phyloP scores from a whole-genome alignment of 169 alveolate species.

The Ichthyophthirius multifiliis region DNA sequence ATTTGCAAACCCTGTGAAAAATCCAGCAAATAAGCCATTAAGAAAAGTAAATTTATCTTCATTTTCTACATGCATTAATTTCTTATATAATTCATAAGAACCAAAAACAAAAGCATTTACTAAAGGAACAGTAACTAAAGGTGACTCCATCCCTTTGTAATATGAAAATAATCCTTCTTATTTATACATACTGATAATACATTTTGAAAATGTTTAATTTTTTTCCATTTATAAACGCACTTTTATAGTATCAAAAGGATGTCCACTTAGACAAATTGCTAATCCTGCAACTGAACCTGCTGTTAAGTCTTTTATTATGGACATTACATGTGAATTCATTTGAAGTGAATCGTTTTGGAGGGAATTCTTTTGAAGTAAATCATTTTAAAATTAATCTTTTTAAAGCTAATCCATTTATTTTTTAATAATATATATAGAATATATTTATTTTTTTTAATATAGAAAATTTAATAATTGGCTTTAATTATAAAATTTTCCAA shows the following conservation, averaged over 20 bases:
- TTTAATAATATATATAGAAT: too few species aligned
- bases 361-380: too few species aligned
- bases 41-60: slow-evolving; percentile 40
- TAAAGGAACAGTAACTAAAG: slow-evolving; percentile 69
- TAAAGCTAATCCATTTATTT: too few species aligned
- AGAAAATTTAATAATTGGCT: too few species aligned
- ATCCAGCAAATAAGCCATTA: slow-evolving; percentile 56
- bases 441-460: too few species aligned
- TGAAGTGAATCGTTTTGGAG: too few species aligned
- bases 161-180: slow-evolving; percentile 59
- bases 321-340: neutral
- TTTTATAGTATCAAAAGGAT: slow-evolving; percentile 69
- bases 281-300: slow-evolving; percentile 61
- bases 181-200: slow-evolving; percentile 19
- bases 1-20: slow-evolving; percentile 72
- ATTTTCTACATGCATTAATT: slow-evolving; percentile 26
- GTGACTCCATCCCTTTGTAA: slow-evolving; percentile 68
- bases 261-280: slow-evolving; percentile 50
- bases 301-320: slow-evolving; percentile 36
- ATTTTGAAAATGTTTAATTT: neutral
- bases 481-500: too few species aligned
- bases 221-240: slow-evolving; percentile 55
- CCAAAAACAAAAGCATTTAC: slow-evolving; percentile 76
- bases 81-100: slow-evolving; percentile 60
- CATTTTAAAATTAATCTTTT: too few species aligned